A percentile compares a stretch with the other conserved stretches of the same genome.
Conservation (phyloP, 345 rosid species). For the Hibiscus mutabilis region DNA sequence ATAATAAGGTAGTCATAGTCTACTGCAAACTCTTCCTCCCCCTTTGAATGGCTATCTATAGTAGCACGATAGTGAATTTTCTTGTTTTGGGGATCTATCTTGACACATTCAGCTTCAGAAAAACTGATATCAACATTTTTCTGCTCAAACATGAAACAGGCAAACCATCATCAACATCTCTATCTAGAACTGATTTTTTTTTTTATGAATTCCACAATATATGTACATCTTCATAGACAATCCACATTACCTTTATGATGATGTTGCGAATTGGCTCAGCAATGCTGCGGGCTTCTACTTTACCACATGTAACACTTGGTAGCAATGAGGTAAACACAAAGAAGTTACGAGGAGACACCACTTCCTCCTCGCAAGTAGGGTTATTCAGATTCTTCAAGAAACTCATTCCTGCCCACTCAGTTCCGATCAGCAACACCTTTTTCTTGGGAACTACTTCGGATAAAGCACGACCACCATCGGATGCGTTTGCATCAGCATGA, state of each 20-base stretch:
- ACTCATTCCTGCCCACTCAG: conserved; percentile 97
- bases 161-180: not conserved
- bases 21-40: conserved; percentile 61
- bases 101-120: conserved; percentile 88
- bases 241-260: conserved; percentile 46
- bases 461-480: conserved; percentile 27
- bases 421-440: conserved; percentile 90
- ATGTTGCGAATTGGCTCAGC: conserved; percentile 95
- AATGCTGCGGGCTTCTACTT: conserved; percentile 93
- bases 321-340: conserved; percentile 98
- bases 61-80: conserved; percentile 70
- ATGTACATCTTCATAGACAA: not conserved
- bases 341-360: conserved; percentile 93
- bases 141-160: conserved; percentile 24
- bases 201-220: not conserved
- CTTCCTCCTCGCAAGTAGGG: conserved; percentile 71
- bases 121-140: conserved; percentile 51
- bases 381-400: conserved; percentile 67
- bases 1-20: conserved; percentile 90
- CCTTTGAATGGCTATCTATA: conserved; percentile 36
- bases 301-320: conserved; percentile 92
- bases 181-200: not conserved
- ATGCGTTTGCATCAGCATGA: conserved; percentile 58
- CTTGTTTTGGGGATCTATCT: conserved; percentile 71
- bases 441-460: conserved; percentile 46